Evolutionary conservation across 768 basidiomycete genomes (phyloP).

Genomic region (Lactifluus rugatus): DNA sequence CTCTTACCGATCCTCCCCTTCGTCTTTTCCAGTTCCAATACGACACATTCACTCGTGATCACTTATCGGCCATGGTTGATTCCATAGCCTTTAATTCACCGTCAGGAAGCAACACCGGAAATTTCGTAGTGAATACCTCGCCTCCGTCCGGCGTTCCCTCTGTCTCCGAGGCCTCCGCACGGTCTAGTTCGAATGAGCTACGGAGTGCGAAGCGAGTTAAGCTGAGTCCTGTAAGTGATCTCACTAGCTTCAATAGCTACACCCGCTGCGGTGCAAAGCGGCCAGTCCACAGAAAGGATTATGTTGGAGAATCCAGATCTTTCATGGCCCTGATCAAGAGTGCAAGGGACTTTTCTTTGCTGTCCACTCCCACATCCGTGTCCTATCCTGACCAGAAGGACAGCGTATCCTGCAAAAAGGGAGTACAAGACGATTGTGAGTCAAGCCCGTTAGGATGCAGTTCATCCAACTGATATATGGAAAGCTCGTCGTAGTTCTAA

Average conservation of each 20-base stretch:
- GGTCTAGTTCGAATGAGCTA: conserved; percentile 38
- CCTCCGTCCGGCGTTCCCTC: conserved; percentile 40
- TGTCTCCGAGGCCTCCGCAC: conserved; percentile 37
- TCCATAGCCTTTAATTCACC: conserved; percentile 80
- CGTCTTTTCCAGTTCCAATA: conserved; percentile 90
- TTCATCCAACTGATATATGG: not conserved
- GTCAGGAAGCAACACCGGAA: conserved; percentile 40
- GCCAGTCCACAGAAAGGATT: conserved; percentile 48
- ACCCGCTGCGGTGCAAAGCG: conserved; percentile 42
- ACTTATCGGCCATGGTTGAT: conserved; percentile 89
- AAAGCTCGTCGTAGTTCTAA: not conserved
- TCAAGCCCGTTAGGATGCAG: not conserved
- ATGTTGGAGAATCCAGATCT: conserved; percentile 65
- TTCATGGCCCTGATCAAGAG: conserved; percentile 76
- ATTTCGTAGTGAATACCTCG: conserved; percentile 34
- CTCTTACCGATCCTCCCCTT: conserved; percentile 60
- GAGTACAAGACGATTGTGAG: not conserved
- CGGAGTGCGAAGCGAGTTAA: conserved; percentile 76
- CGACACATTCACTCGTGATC: conserved; percentile 92
- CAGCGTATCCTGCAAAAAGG: not conserved
- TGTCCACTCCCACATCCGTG: conserved; percentile 50
- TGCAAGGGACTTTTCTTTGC: conserved; percentile 67
- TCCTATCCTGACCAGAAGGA: conserved; percentile 19
- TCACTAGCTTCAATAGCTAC: conserved; percentile 40
- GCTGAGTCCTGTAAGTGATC: conserved; percentile 58